phyloP scores from a whole-genome alignment of 495 filamentous ascomycete species.

The Pseudoneurospora amorphoporcata region DNA sequence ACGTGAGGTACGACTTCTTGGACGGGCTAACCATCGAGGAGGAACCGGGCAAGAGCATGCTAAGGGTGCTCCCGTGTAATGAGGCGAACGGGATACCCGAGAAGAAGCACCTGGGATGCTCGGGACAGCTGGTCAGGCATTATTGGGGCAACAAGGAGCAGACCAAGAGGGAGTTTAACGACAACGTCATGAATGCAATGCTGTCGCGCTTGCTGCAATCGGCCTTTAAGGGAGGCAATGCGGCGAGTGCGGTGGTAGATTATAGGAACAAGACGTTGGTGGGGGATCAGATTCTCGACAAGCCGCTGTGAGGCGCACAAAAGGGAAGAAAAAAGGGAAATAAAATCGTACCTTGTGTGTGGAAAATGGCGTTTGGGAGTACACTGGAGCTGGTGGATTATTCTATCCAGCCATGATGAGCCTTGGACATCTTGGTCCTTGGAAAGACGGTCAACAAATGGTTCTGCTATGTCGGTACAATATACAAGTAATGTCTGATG shows the following conservation, averaged over 20 bases:
- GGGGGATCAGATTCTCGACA: constrained; percentile 11
- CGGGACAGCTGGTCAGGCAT: constrained; percentile 19
- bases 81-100: constrained; percentile 22
- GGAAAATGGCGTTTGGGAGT: background rate
- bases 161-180: constrained; percentile 11
- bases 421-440: background rate
- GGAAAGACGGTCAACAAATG: background rate
- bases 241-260: constrained; percentile 7
- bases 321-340: background rate
- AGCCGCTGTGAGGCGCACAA: background rate
- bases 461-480: background rate
- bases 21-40: constrained; percentile 18
- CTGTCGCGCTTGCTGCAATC: constrained; percentile 13
- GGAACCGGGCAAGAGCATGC: constrained; percentile 8
- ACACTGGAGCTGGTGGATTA: background rate
- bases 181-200: constrained; percentile 16
- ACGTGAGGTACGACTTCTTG: constrained; percentile 20
- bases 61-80: constrained; percentile 14
- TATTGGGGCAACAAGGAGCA: constrained; percentile 16
- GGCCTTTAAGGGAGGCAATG: constrained; percentile 2
- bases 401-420: background rate
- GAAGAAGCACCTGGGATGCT: constrained; percentile 8
- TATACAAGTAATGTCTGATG: background rate
- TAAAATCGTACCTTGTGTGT: background rate
- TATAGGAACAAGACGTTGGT: constrained; percentile 9